phyloP scores from a whole-genome alignment of 2,329 filamentous ascomycete genomes.

The Tolypocladium inflatum region DNA sequence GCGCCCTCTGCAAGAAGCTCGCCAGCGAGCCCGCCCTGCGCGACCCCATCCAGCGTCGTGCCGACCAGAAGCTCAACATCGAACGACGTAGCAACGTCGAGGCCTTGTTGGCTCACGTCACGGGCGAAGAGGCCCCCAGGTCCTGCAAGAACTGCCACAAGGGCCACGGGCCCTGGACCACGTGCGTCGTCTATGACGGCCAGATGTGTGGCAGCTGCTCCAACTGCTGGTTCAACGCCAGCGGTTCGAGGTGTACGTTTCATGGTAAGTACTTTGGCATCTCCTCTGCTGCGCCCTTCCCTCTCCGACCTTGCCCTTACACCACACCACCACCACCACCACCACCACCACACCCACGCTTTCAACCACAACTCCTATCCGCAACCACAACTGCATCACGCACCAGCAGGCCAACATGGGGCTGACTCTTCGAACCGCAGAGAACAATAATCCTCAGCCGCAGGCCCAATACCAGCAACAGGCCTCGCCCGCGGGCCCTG shows the following conservation, averaged over 20 bases:
- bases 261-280: conserved; percentile 36
- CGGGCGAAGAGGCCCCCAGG: conserved; percentile 36
- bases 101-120: conserved; percentile 47
- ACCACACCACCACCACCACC: background rate
- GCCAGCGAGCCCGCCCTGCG: conserved; percentile 38
- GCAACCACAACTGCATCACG: background rate
- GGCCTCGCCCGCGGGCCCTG: conserved; percentile 11
- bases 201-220: conserved; percentile 53
- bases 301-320: background rate
- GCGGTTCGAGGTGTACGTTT: conserved; percentile 49
- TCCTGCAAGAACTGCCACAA: conserved; percentile 52
- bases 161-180: conserved; percentile 49
- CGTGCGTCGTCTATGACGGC: conserved; percentile 48
- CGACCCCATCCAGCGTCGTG: conserved; percentile 41
- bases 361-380: background rate
- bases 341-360: background rate
- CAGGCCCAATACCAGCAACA: conserved; percentile 15
- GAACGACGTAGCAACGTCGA: conserved; percentile 51
- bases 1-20: conserved; percentile 45
- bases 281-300: background rate
- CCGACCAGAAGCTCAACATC: conserved; percentile 45
- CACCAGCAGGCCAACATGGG: background rate
- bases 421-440: conserved; percentile 15
- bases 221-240: conserved; percentile 57
- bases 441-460: conserved; percentile 33